These are phyloP conservation scores for Ceratocystiopsis sp. DNA, from an alignment of 2,329 filamentous ascomycete genomes.

Conservation along the genomic window DNA sequence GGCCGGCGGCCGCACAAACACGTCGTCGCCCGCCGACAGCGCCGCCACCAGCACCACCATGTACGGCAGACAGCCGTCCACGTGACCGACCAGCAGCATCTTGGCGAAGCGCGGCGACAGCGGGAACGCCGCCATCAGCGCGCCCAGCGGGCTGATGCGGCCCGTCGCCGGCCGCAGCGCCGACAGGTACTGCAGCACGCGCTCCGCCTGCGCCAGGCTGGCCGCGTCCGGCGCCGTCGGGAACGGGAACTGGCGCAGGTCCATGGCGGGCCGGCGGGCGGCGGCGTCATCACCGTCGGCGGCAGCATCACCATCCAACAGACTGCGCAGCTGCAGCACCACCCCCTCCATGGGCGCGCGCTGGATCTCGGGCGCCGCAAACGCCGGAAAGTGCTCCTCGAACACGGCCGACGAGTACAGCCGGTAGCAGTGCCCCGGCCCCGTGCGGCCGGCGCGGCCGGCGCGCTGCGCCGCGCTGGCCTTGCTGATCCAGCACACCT, in stretches of 20 bases:
- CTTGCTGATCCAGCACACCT: constrained; percentile 94
- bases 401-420: constrained; percentile 91
- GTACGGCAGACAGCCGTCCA: constrained; percentile 67
- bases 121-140: constrained; percentile 74
- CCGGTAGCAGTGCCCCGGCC: constrained; percentile 87
- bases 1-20: constrained; percentile 64
- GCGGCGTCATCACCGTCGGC: too few species aligned
- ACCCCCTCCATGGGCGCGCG: constrained; percentile 86
- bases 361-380: constrained; percentile 74
- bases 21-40: constrained; percentile 61
- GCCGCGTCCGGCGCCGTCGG: constrained; percentile 71
- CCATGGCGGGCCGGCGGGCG: constrained; percentile 69
- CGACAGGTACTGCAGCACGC: constrained; percentile 68
- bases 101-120: constrained; percentile 80
- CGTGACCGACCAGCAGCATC: constrained; percentile 76
- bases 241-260: constrained; percentile 89
- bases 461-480: constrained; percentile 83
- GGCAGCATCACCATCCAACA: too few species aligned
- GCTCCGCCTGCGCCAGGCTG: constrained; percentile 69
- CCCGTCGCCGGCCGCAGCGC: constrained; percentile 42
- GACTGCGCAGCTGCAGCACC: constrained; percentile 54
- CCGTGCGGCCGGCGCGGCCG: constrained; percentile 88
- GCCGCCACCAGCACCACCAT: constrained; percentile 79
- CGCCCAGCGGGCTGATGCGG: constrained; percentile 67
- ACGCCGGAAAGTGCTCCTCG: constrained; percentile 73